phyloP scores from a whole-genome alignment of 2,329 filamentous ascomycete genomes.

The Rosellinia necatrix region DNA sequence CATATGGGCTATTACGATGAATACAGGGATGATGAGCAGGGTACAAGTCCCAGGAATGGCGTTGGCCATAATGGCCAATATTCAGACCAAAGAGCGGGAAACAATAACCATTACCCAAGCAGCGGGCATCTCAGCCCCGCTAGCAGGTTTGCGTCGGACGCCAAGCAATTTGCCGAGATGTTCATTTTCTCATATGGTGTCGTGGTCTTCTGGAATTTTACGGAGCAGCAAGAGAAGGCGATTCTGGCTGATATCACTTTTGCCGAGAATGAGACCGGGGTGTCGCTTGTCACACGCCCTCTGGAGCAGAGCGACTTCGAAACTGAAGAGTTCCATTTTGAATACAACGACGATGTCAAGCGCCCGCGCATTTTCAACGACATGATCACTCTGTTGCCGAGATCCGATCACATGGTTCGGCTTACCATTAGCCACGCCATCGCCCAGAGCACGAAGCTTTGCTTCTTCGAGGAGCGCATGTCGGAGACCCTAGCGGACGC shows the following conservation, averaged over 20 bases:
- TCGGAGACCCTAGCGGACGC: constrained; percentile 90
- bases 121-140: constrained; percentile 47
- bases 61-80: constrained; percentile 30
- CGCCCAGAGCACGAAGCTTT: constrained; percentile 94
- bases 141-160: constrained; percentile 68
- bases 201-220: constrained; percentile 99
- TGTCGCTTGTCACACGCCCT: constrained; percentile 75
- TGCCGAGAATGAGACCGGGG: constrained; percentile 67
- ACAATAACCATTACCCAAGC: constrained; percentile 9
- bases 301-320: constrained; percentile 90
- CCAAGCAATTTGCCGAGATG: constrained; percentile 87
- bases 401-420: constrained; percentile 97
- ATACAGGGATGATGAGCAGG: constrained; percentile 60
- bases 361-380: constrained; percentile 95
- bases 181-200: constrained; percentile 98
- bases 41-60: constrained; percentile 34
- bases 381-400: constrained; percentile 95
- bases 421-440: constrained; percentile 97
- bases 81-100: constrained; percentile 20
- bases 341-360: constrained; percentile 86
- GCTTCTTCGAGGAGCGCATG: constrained; percentile 96
- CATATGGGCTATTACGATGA: constrained; percentile 90
- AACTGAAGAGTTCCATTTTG: constrained; percentile 98
- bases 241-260: constrained; percentile 94
- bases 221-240: constrained; percentile 93